phyloP scores from a whole-genome alignment of 2,329 filamentous ascomycete species.

The Diaporthe helianthi region DNA sequence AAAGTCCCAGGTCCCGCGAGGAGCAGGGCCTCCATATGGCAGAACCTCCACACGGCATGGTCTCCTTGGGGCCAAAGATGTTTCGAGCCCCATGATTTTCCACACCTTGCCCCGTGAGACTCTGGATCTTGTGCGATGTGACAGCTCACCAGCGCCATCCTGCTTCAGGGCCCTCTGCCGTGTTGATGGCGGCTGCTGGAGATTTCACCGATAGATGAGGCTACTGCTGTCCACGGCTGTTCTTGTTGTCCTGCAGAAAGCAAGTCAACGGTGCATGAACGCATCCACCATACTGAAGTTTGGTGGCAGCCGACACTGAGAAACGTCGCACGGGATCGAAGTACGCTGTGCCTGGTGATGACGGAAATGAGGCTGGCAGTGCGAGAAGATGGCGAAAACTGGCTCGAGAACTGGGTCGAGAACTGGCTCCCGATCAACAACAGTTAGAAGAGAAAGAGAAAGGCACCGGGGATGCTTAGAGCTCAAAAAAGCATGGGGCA shows the following conservation, averaged over 20 bases:
- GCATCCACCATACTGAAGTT: constrained; percentile 32
- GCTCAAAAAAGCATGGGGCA: not conserved
- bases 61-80: constrained; percentile 37
- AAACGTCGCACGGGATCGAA: constrained; percentile 27
- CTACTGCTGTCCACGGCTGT: constrained; percentile 32
- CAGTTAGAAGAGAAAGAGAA: not conserved
- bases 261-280: constrained; percentile 36
- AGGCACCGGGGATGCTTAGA: not conserved
- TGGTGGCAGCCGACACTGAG: constrained; percentile 22
- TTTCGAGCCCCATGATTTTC: constrained; percentile 43
- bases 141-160: constrained; percentile 49
- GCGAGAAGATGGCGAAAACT: not conserved
- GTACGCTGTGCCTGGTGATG: not conserved
- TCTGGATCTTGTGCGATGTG: constrained; percentile 61
- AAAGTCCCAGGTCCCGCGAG: constrained; percentile 32
- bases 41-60: constrained; percentile 31
- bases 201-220: constrained; percentile 28
- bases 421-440: not conserved
- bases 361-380: not conserved
- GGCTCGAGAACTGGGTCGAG: constrained; percentile 5
- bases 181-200: constrained; percentile 30
- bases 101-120: constrained; percentile 44
- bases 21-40: constrained; percentile 29
- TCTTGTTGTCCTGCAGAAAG: constrained; percentile 35
- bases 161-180: constrained; percentile 30